Evolutionary conservation across 2,329 filamentous ascomycete species (phyloP), one percentile per base, ranked within the genome.

Genomic region (Fusarium brachygibbosum): DNA sequence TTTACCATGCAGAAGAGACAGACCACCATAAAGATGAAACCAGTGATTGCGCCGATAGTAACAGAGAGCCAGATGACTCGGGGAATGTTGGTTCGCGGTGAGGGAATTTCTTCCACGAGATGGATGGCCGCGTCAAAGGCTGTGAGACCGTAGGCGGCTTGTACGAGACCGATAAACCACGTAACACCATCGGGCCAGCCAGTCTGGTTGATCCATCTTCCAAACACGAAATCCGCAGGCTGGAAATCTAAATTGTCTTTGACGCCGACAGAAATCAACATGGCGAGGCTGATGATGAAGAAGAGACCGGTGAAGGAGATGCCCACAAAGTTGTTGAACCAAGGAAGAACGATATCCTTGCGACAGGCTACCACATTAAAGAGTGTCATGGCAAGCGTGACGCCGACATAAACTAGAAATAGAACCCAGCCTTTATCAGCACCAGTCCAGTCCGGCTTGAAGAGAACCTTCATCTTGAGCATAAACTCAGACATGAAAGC

Each of bases 51-150:
- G 34, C 84, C 82, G n/a, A 80, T 79, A 1, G 82, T 63, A 1
- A 88, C 83, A 0, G 85, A 83, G 19, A 87, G 79, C 78, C 82
- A 87, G 65, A 88, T 86, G 5, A 84, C 81, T 17, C 78, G 79
- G 0, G 86, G 86, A 0, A 82, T 83, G 57, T 86, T 86, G 35
- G 77, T 82, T 31, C 84, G 77, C 2, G 86, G 85, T 6, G 79
- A 76, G 2, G 86, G 85, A 2, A 88, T 85, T 69, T 88, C 86
- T 66, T 88, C 86, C 3, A 86, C 83, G 79, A 88, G 83, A 72
- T 88, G 86, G 37, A 88, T 86, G 34, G 86, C 86, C 0, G 86
- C 84, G 69, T 88, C 86, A 65, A 88, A 88, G 2, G 86, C 86
- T 2, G 73, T 73, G 4, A 76, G 63, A 60, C 84, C 86, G 56